Evolutionary conservation across 2,329 filamentous ascomycete genomes (phyloP).

Genomic region (Colletotrichum abscissum): DNA sequence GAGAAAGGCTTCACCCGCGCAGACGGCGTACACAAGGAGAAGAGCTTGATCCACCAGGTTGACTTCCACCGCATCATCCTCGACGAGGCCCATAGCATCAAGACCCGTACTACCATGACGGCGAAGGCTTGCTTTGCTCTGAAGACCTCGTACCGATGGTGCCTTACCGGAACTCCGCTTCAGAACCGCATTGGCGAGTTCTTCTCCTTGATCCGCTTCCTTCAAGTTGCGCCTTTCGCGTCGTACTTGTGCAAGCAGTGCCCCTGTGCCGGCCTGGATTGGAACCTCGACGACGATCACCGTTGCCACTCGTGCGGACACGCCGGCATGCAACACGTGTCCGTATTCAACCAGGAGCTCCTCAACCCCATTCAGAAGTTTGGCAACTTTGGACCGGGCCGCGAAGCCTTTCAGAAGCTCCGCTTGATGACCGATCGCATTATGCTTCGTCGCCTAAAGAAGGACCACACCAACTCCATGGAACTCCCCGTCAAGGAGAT

Average conservation of each 20-base stretch:
- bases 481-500: constrained; percentile 96
- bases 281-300: constrained; percentile 79
- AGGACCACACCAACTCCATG: constrained; percentile 93
- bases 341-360: constrained; percentile 92
- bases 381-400: constrained; percentile 71
- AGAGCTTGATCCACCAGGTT: constrained; percentile 84
- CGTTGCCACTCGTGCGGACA: constrained; percentile 74
- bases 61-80: constrained; percentile 92
- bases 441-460: constrained; percentile 96
- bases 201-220: constrained; percentile 92
- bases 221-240: constrained; percentile 88
- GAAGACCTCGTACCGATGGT: constrained; percentile 92
- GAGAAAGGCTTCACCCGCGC: constrained; percentile 89
- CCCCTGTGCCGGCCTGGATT: constrained; percentile 83
- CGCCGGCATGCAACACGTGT: constrained; percentile 56
- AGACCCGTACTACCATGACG: constrained; percentile 87
- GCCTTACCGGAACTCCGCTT: constrained; percentile 91
- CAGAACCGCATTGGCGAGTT: constrained; percentile 98
- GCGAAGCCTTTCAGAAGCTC: constrained; percentile 81
- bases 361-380: constrained; percentile 82
- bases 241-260: constrained; percentile 95
- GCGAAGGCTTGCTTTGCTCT: constrained; percentile 96
- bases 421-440: constrained; percentile 91
- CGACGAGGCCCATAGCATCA: constrained; percentile 97
- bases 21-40: constrained; percentile 82